Evolutionary conservation across 805 yeast genomes (phyloP).

Genomic region (Wickerhamomyces strasburgensis): DNA sequence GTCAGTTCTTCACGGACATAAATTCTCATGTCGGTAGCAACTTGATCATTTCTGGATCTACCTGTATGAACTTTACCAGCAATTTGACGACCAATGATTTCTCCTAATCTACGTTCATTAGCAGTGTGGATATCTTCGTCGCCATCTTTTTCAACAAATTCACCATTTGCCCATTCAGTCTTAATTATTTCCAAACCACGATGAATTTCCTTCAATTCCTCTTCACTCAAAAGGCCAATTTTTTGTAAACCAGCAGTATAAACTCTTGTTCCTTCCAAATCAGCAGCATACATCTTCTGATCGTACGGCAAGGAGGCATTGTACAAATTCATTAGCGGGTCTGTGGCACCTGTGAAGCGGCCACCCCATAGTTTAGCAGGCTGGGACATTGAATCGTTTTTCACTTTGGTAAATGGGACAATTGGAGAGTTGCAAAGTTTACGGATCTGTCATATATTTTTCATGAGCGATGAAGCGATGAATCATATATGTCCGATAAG

Average conservation of each 20-base stretch:
- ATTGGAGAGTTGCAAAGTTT: too few relatives aligned
- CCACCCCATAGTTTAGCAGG: slow-evolving; percentile 91
- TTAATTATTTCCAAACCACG: slow-evolving; percentile 68
- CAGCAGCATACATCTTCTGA: slow-evolving; percentile 90
- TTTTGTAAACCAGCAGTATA: slow-evolving; percentile 85
- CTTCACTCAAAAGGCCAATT: slow-evolving; percentile 63
- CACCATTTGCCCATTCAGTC: slow-evolving; percentile 73
- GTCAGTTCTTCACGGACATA: slow-evolving; percentile 75
- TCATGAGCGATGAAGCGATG: neutral
- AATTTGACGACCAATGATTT: slow-evolving; percentile 85
- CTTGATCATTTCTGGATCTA: slow-evolving; percentile 97
- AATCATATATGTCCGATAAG: neutral
- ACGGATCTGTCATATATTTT: too few relatives aligned
- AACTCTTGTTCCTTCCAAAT: slow-evolving; percentile 88
- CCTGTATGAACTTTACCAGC: slow-evolving; percentile 99
- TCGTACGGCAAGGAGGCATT: slow-evolving; percentile 97
- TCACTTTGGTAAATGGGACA: neutral
- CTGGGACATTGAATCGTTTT: slow-evolving; percentile 17
- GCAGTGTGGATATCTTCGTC: slow-evolving; percentile 99
- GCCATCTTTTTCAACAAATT: slow-evolving; percentile 72
- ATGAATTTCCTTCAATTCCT: slow-evolving; percentile 79
- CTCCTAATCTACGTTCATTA: slow-evolving; percentile 96
- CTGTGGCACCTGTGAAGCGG: slow-evolving; percentile 94
- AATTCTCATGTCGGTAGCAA: slow-evolving; percentile 97
- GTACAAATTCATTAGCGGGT: slow-evolving; percentile 95